These are phyloP conservation scores for Nadsonia commutata DNA, from an alignment of 1,139 yeast species.

Conservation along the genomic window DNA sequence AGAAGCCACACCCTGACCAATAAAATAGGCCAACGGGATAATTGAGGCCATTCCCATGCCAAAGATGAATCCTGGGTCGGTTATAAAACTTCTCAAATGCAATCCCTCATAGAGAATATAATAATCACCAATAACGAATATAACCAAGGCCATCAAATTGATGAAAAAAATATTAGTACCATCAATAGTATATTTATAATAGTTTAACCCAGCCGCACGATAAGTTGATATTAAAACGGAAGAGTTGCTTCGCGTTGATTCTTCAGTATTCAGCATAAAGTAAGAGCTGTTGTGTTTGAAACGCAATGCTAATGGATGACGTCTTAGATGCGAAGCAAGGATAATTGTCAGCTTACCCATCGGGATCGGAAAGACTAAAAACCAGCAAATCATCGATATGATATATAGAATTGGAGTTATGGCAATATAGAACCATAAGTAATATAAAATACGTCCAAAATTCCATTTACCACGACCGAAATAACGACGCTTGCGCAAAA, in stretches of 20 bases:
- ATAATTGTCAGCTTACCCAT: slow-evolving; percentile 68
- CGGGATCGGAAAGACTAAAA: slow-evolving; percentile 79
- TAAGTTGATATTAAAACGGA: slow-evolving; percentile 63
- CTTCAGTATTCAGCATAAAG: slow-evolving; percentile 23
- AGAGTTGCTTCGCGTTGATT: slow-evolving; percentile 21
- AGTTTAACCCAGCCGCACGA: slow-evolving; percentile 81
- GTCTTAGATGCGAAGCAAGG: slow-evolving; percentile 62
- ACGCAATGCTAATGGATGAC: slow-evolving; percentile 78
- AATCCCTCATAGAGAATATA: slow-evolving; percentile 44
- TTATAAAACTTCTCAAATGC: slow-evolving; percentile 34
- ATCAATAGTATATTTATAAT: slow-evolving; percentile 89
- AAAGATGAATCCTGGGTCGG: slow-evolving; percentile 49
- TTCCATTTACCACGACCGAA: slow-evolving; percentile 95
- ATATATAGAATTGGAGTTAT: slow-evolving; percentile 52
- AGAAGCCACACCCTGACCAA: slow-evolving; percentile 98
- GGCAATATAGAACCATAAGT: slow-evolving; percentile 51
- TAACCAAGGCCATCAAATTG: slow-evolving; percentile 63
- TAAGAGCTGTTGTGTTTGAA: slow-evolving; percentile 48
- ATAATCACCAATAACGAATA: slow-evolving; percentile 72
- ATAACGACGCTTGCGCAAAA: slow-evolving; percentile 31
- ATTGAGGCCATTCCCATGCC: slow-evolving; percentile 68
- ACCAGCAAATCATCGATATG: slow-evolving; percentile 57
- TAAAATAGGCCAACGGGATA: slow-evolving; percentile 87
- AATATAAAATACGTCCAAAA: slow-evolving; percentile 66
- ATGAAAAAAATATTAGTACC: slow-evolving; percentile 91